phyloP scores from a whole-genome alignment of 441 rosid genomes.

The Manihot esculenta region DNA sequence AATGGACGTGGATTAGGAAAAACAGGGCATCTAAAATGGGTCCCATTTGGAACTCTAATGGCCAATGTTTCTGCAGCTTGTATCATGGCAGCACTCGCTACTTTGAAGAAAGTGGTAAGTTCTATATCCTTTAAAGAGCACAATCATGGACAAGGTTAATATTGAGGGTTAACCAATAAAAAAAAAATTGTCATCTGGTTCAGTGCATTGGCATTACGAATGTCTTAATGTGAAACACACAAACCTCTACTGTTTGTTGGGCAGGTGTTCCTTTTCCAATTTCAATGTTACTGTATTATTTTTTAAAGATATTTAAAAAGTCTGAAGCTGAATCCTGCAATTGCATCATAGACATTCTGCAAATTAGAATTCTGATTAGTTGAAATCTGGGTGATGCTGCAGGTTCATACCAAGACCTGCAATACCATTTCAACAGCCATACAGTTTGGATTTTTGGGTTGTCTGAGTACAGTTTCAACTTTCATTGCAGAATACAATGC shows the following conservation, averaged over 20 bases:
- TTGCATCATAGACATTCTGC: not conserved
- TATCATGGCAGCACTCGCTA: constrained; percentile 69
- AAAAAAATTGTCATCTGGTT: not conserved
- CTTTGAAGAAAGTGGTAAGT: constrained; percentile 59
- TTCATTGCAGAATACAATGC: constrained; percentile 88
- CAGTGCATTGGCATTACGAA: not conserved
- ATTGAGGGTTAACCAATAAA: not conserved
- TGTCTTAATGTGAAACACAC: not conserved
- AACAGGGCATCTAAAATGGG: constrained; percentile 56
- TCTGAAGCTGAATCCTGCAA: not conserved
- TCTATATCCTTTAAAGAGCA: not conserved
- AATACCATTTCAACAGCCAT: constrained; percentile 49
- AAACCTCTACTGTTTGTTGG: not conserved
- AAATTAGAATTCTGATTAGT: not conserved
- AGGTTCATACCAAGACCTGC: constrained; percentile 58
- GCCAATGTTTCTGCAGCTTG: constrained; percentile 82
- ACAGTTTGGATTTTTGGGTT: constrained; percentile 80
- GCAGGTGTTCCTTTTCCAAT: too few relatives aligned
- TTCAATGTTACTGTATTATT: not conserved
- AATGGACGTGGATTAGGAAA: constrained; percentile 85
- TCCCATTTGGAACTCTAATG: constrained; percentile 77
- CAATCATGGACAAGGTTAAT: not conserved
- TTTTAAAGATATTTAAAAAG: not conserved
- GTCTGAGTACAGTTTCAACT: constrained; percentile 92
- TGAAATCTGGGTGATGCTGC: constrained; percentile 22